Conservation (phyloP, 169 alveolate genomes). For the Plasmodium falciparum region DNA sequence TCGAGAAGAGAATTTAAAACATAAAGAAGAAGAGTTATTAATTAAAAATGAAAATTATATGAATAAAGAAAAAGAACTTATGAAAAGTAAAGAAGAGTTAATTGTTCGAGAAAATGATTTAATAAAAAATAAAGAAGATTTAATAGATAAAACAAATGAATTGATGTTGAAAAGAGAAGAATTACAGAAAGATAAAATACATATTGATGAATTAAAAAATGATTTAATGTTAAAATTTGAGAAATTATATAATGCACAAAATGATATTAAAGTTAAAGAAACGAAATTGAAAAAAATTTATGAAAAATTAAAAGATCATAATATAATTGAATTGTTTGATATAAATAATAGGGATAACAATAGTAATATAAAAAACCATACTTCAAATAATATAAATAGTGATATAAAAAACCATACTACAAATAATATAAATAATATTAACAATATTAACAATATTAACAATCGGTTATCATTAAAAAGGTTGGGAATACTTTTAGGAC, state of each 20-base stretch:
- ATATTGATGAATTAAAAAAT: conserved; percentile 61
- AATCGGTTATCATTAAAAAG: conserved; percentile 20
- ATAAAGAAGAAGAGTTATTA: conserved; percentile 22
- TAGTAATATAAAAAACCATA: no score
- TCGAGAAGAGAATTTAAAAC: conserved; percentile 8
- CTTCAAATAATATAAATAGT: no score
- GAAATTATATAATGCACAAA: conserved; percentile 50
- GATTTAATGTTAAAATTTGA: conserved; percentile 57
- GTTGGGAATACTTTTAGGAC: not conserved
- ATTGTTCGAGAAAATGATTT: conserved; percentile 25
- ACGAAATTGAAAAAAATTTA: conserved; percentile 59
- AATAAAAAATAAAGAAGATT: conserved; percentile 12
- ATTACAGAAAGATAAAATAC: conserved; percentile 31
- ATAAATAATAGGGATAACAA: conserved; percentile 27
- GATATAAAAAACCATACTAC: not conserved
- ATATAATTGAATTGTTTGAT: conserved; percentile 45
- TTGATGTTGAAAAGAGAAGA: conserved; percentile 23
- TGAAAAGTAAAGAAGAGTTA: conserved; percentile 32
- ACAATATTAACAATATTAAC: not conserved
- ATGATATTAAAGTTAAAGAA: conserved; percentile 64
- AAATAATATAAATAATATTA: not conserved
- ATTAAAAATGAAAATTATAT: conserved; percentile 5
- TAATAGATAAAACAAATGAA: conserved; percentile 33
- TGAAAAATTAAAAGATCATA: conserved; percentile 61
- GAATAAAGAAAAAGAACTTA: conserved; percentile 34